Evolutionary conservation across 2,329 filamentous ascomycete species (phyloP).

Genomic region (Chrysosporium queenslandicum): DNA sequence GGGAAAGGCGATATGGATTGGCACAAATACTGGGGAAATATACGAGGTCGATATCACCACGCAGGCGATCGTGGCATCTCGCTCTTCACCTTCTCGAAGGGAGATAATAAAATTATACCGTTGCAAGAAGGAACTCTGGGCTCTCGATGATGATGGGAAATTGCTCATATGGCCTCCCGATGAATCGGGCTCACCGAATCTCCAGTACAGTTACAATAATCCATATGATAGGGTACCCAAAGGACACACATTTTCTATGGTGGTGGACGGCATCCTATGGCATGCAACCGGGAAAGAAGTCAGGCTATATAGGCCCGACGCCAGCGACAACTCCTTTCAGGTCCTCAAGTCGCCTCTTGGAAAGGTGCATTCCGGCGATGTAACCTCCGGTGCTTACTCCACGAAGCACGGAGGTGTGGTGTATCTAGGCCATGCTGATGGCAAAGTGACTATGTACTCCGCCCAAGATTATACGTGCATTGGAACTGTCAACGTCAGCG

Average conservation of each 20-base stretch:
- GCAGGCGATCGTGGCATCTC: conserved; percentile 59
- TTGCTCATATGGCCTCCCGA: conserved; percentile 81
- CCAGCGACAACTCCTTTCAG: conserved; percentile 63
- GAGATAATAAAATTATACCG: conserved; percentile 79
- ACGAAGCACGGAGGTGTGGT: conserved; percentile 66
- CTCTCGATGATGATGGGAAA: conserved; percentile 78
- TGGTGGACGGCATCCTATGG: conserved; percentile 79
- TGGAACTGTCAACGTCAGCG: conserved; percentile 72
- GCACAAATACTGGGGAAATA: conserved; percentile 77
- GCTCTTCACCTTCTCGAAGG: conserved; percentile 63
- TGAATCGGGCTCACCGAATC: conserved; percentile 59
- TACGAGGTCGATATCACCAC: conserved; percentile 75
- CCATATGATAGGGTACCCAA: conserved; percentile 60
- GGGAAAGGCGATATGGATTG: conserved; percentile 75
- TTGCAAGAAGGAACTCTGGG: conserved; percentile 85
- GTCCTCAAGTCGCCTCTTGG: conserved; percentile 61
- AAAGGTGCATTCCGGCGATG: conserved; percentile 67
- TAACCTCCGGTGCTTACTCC: conserved; percentile 72
- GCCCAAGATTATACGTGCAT: conserved; percentile 64
- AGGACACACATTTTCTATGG: conserved; percentile 78
- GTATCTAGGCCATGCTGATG: conserved; percentile 85
- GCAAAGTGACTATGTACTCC: conserved; percentile 90
- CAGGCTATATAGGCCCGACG: conserved; percentile 66
- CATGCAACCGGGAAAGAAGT: conserved; percentile 79
- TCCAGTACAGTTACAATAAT: conserved; percentile 63